Percentiles rank a stretch among this genome's conserved stretches.
Evolutionary conservation across 1,139 yeast genomes (phyloP).

Genomic region (Yamadazyma siamensis): DNA sequence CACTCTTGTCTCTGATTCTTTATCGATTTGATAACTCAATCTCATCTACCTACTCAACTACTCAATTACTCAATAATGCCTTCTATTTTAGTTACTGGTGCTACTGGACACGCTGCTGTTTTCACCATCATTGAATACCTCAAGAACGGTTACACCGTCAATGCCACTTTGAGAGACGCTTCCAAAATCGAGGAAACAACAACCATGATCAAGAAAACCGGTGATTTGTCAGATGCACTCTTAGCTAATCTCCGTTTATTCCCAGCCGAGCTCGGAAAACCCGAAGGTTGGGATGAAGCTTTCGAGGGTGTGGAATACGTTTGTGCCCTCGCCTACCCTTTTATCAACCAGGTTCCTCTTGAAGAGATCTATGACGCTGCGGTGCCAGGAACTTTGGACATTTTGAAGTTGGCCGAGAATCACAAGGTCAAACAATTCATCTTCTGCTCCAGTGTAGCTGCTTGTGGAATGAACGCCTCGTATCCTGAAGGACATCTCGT

Average conservation of each 20-base stretch:
- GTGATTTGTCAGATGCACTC: conserved; percentile 2
- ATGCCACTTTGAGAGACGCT: conserved; percentile 10
- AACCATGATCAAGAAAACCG: conserved; percentile 6
- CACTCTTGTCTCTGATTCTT: too few relatives aligned
- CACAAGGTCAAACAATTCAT: conserved; percentile 19
- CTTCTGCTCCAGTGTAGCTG: conserved; percentile 19
- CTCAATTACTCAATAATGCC: conserved; percentile 2
- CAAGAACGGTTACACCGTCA: conserved; percentile 8
- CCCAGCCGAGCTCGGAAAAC: conserved; percentile 13
- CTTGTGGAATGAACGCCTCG: conserved; percentile 9
- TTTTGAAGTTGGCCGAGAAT: conserved; percentile 10
- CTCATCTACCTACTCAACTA: too few relatives aligned
- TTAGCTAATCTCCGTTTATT: conserved; percentile 9
- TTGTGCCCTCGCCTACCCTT: conserved; percentile 16
- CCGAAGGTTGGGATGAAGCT: conserved; percentile 15
- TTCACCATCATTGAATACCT: conserved; percentile 8
- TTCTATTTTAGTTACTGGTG: conserved; percentile 25
- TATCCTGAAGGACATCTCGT: conserved; percentile 5
- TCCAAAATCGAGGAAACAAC: conserved; percentile 2
- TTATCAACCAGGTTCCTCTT: conserved; percentile 6
- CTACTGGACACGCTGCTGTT: conserved; percentile 36
- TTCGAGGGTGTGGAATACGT: conserved; percentile 14
- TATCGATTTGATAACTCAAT: too few relatives aligned
- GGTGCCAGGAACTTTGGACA: conserved; percentile 11
- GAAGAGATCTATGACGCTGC: conserved; percentile 12